Percentiles rank a stretch among this genome's conserved stretches.
Evolutionary conservation across 352 stramenopile genomes (phyloP).

Genomic region (Albugo laibachii): DNA sequence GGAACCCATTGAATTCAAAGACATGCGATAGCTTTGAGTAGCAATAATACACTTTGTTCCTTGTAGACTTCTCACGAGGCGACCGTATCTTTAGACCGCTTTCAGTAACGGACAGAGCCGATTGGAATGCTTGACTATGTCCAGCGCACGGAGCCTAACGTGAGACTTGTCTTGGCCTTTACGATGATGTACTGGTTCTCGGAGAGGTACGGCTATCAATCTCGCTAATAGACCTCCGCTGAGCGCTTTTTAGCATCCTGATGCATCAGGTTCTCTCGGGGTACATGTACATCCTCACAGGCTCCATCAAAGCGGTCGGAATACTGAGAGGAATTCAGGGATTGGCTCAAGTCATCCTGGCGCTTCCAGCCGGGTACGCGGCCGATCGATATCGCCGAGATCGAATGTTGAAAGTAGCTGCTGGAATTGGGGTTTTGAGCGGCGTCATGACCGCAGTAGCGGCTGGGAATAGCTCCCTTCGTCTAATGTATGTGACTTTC

Average conservation of each 20-base stretch:
- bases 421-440: conserved; percentile 15
- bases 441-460: conserved; percentile 21
- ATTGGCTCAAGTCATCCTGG: conserved; percentile 26
- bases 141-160: conserved; percentile 30
- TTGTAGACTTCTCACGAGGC: too few relatives aligned
- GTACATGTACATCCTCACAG: conserved; percentile 36
- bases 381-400: conserved; percentile 36
- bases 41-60: too few relatives aligned
- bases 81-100: too few relatives aligned
- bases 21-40: too few relatives aligned
- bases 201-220: conserved; percentile 16
- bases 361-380: conserved; percentile 28
- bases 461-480: conserved; percentile 19
- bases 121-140: neutral
- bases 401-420: conserved; percentile 19
- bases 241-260: conserved; percentile 16
- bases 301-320: conserved; percentile 22
- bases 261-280: conserved; percentile 31
- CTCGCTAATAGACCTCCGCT: neutral
- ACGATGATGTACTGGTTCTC: conserved; percentile 37
- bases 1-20: too few relatives aligned
- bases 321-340: conserved; percentile 20
- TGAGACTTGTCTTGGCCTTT: conserved; percentile 52
- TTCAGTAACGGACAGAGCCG: neutral
- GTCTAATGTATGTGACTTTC: conserved; percentile 40